Percentiles rank a stretch among this genome's conserved stretches.
Conservation (phyloP, 352 stramenopile genomes). For the Globisporangium recalcitrans region DNA sequence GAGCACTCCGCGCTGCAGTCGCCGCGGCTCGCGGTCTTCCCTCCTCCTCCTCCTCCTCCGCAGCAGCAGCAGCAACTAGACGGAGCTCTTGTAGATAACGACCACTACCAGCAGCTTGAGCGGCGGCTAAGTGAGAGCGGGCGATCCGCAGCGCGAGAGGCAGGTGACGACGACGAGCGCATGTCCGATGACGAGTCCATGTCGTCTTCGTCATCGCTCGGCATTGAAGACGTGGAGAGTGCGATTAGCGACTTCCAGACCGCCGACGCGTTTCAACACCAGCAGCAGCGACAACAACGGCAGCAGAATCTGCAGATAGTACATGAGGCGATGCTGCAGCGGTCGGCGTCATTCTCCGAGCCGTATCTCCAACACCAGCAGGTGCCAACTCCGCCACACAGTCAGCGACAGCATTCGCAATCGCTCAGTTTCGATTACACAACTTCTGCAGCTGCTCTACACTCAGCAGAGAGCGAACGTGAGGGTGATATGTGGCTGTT, state of each 20-base stretch:
- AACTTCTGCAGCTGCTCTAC: background rate
- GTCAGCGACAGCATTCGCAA: background rate
- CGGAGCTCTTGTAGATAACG: background rate
- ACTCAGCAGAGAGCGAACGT: background rate
- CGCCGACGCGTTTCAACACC: background rate
- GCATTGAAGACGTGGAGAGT: slow-evolving; percentile 24
- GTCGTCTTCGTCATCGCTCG: slow-evolving; percentile 40
- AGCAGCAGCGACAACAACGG: background rate
- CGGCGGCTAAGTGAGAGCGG: slow-evolving; percentile 11
- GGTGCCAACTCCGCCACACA: background rate
- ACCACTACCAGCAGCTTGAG: background rate
- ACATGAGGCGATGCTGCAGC: background rate
- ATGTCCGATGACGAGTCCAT: slow-evolving; percentile 67
- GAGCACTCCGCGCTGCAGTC: background rate
- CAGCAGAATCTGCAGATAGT: background rate
- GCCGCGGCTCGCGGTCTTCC: background rate
- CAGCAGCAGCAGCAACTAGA: background rate
- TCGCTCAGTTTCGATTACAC: background rate
- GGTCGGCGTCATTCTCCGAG: slow-evolving; percentile 10
- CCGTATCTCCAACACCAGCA: slow-evolving; percentile 6
- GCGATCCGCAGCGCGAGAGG: slow-evolving; percentile 6
- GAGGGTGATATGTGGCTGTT: slow-evolving; percentile 35
- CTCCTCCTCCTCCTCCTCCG: background rate
- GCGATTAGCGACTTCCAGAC: slow-evolving; percentile 4
- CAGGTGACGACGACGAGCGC: slow-evolving; percentile 27